These are phyloP conservation scores for Amauroascus niger DNA, from an alignment of 2,329 filamentous ascomycete species.

Conservation along the genomic window DNA sequence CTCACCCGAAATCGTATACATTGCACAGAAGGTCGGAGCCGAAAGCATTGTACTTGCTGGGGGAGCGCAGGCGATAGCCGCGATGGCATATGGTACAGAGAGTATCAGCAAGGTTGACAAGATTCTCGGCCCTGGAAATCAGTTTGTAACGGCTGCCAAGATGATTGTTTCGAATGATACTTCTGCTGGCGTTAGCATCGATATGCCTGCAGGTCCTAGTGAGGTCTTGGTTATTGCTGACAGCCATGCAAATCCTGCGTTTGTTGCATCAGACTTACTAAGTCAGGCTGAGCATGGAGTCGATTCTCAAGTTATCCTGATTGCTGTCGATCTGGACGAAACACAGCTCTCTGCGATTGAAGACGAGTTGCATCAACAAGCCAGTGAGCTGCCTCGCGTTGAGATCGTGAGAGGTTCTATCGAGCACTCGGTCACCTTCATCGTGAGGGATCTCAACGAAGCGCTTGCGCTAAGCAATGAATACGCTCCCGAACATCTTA, in stretches of 20 bases:
- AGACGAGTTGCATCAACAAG: constrained; percentile 80
- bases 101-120: constrained; percentile 95
- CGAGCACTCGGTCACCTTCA: constrained; percentile 79
- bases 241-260: constrained; percentile 75
- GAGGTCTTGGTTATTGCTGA: constrained; percentile 96
- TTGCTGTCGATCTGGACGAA: constrained; percentile 71
- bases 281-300: constrained; percentile 95
- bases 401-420: constrained; percentile 89
- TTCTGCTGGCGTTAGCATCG: constrained; percentile 86
- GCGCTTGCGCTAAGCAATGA: constrained; percentile 78
- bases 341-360: constrained; percentile 71
- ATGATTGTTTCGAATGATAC: constrained; percentile 98
- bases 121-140: constrained; percentile 93
- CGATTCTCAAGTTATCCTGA: constrained; percentile 87
- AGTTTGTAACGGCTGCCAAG: constrained; percentile 96
- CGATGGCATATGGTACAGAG: constrained; percentile 94
- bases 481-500: constrained; percentile 94
- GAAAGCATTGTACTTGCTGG: constrained; percentile 93
- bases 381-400: constrained; percentile 74
- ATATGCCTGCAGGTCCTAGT: constrained; percentile 95
- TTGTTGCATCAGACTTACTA: constrained; percentile 88
- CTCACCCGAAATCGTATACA: constrained; percentile 94
- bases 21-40: constrained; percentile 90
- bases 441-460: constrained; percentile 59
- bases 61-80: constrained; percentile 88